Base-by-base conservation (phyloP, 371 early-diverging fungal species). In the Syncephalastrum sp. region DNA sequence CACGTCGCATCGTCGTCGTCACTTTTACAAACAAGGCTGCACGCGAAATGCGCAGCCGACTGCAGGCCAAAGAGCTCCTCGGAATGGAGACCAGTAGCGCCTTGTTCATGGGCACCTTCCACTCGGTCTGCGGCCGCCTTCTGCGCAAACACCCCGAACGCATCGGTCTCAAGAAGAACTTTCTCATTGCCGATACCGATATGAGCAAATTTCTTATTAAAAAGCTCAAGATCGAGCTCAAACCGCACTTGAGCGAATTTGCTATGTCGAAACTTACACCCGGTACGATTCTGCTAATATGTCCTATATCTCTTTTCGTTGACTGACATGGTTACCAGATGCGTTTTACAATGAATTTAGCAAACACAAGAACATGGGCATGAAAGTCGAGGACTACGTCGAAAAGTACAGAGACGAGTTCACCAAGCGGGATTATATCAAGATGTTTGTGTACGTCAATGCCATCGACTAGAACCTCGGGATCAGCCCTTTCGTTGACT, bases 11-110 rank as follows among this genome's bases (percentile, higher is more conserved):
- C 29, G 57, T 85, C 23, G 87, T 84, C 2, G 81, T 83, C 0
- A 85, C 87, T 1, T 87, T 87, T 59, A 85, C 87, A 3, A 85
- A 82, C 46, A 87, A 86, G 63, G 87, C 87, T 5, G 84, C 87
- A 0, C 70, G 67, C 14, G 87, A 87, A 63, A 77, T 87, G 73
- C 67, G 68, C 42, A 59, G 69, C 23, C 71, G 84, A 1, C 61
- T 86, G 14, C 42, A 50, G 43, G 21, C 54, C 1, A 19, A 50
- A 0, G 33, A 57, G 0, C 42, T 79, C 17, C 53, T 79, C 0
- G 79, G 79, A 1, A 23, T 23, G 15, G 50, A 53, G 24, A 67
- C 53, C 16, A 73, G 78, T 24, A 53, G 54, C n/a, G 16, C 60
- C 27, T 49, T 69, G 3, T 23, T 65, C 7, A 63, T 70, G 29